Conservation (phyloP, 129 eudicot genomes). For the Flaveria robusta region DNA sequence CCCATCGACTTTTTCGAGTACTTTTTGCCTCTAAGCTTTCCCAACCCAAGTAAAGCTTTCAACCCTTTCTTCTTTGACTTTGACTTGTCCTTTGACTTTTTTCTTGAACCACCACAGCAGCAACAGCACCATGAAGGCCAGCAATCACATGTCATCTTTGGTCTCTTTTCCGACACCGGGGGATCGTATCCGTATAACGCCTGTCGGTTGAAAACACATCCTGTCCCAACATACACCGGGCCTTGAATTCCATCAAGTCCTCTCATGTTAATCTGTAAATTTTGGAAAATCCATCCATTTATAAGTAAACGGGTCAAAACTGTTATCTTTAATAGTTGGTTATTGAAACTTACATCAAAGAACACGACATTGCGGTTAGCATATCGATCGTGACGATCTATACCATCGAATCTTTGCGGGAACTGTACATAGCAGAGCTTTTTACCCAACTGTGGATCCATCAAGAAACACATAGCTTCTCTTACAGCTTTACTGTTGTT, state of each 20-base stretch:
- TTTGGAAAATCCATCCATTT: neutral
- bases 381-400: conserved; percentile 86
- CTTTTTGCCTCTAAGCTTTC: conserved; percentile 56
- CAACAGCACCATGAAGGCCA: conserved; percentile 98
- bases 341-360: conserved; percentile 77
- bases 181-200: conserved; percentile 95
- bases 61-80: conserved; percentile 86
- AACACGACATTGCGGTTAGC: conserved; percentile 95
- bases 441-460: conserved; percentile 96
- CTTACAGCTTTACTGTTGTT: conserved; percentile 93
- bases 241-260: conserved; percentile 99
- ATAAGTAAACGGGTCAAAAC: conserved; percentile 8
- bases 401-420: conserved; percentile 95
- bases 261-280: conserved; percentile 86
- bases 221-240: conserved; percentile 95
- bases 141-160: conserved; percentile 96
- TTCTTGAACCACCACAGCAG: conserved; percentile 79
- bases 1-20: conserved; percentile 66
- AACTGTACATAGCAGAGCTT: conserved; percentile 96
- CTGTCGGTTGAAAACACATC: conserved; percentile 86
- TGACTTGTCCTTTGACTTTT: conserved; percentile 47
- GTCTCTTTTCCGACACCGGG: conserved; percentile 84
- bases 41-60: conserved; percentile 66
- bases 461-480: conserved; percentile 97
- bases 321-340: neutral